Base-by-base conservation (phyloP, 176 grass and related monocot genomes). In the Zizania latifolia region DNA sequence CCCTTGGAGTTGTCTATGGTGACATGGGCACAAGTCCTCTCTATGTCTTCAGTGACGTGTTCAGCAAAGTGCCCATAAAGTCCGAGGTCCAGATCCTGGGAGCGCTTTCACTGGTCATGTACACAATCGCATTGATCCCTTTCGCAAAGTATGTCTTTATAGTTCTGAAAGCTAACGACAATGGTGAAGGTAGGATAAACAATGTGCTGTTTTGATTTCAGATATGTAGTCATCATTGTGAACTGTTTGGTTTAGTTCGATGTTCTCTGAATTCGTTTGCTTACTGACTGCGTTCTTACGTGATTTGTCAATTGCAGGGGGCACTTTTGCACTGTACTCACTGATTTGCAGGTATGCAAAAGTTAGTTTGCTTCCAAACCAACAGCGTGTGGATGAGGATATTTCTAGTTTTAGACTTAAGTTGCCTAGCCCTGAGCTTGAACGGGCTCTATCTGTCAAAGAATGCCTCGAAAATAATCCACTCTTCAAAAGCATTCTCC, bases 11-110 rank as follows among this genome's bases (percentile, higher is more conserved):
- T 31, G 95, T 98, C 1, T 98, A 98, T 17, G 95, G 95, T 30
- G 95, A 98, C 84, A 88, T 98, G 95, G 95, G 95, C 0, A 98
- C 95, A 8, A 98, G 95, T 55, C 95, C 95, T 78, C 85, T 98
- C 0, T 98, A 98, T 38, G 95, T 98, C 39, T 98, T 94, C 75
- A 98, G 91, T 68, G 95, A 98, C 59, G 91, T 98, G 55, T 98
- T 98, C 72, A 98, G 91, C 82, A 98, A 98, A 78, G 95, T 98
- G 44, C 89, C 91, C 0, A 92, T 98, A 83, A 94, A 88, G 69
- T 98, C 95, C 2, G 91, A 98, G 54, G 76, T 92, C 24, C 91
- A 98, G 58, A 86, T 94, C 45, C 50, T 98, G 23, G 95, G 95
- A 9, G 95, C 95, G 29, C 86, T 98, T 74, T 98, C 95, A 9